Evolutionary conservation across 108 stramenopile species (phyloP).

Genomic region (Cafeteria roenbergensis): DNA sequence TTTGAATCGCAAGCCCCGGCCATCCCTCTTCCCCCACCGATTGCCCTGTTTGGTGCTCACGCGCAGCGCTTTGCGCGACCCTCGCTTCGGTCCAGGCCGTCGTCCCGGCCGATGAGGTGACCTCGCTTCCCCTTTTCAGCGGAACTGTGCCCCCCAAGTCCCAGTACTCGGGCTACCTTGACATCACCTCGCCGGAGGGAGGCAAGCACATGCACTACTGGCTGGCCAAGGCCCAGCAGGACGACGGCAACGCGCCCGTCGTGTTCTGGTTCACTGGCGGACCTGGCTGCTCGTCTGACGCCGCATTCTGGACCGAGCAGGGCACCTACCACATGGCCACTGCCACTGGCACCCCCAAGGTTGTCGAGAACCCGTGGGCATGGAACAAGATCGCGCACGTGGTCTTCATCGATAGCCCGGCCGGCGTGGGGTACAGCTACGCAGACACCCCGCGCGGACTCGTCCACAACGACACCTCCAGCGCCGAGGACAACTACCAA

Average conservation of each 20-base stretch:
- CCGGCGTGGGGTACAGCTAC: constrained; percentile 66
- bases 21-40: too few relatives aligned
- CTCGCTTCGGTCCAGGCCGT: too few relatives aligned
- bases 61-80: too few relatives aligned
- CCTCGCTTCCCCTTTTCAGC: too few relatives aligned
- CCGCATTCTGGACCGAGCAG: constrained; percentile 32
- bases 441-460: constrained; percentile 35
- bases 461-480: constrained; percentile 54
- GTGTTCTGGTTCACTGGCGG: constrained; percentile 30
- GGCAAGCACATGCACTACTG: not conserved
- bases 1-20: too few relatives aligned
- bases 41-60: too few relatives aligned
- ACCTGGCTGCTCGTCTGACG: constrained; percentile 26
- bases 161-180: too few relatives aligned
- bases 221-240: not conserved
- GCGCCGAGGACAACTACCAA: constrained; percentile 50
- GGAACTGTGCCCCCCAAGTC: too few relatives aligned
- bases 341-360: not conserved
- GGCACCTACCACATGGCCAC: constrained; percentile 27
- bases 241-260: not conserved
- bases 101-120: too few relatives aligned
- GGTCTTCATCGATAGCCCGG: constrained; percentile 58
- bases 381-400: constrained; percentile 60
- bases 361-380: constrained; percentile 1
- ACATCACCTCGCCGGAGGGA: too few relatives aligned